Conservation (phyloP, 495 filamentous ascomycete species). For the Penicillium ucsense region DNA sequence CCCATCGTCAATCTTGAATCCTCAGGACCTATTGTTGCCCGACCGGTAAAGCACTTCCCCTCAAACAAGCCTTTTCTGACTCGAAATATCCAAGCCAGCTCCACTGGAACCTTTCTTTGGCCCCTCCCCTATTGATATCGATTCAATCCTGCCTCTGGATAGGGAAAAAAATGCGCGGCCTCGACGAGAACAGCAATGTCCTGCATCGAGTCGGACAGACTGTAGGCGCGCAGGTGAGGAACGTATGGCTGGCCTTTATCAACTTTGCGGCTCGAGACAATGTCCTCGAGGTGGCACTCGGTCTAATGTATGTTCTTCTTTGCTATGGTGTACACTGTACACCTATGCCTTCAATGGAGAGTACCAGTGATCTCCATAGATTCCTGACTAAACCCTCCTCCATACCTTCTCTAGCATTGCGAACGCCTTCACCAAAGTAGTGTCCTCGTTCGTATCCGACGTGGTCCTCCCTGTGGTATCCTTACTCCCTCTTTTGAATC, state of each 20-base stretch:
- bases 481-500: constrained; percentile 56
- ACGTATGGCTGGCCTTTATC: constrained; percentile 51
- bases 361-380: background rate
- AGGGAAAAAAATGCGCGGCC: constrained; percentile 18
- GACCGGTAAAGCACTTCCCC: too few species aligned
- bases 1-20: too few species aligned
- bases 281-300: constrained; percentile 65
- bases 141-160: too few species aligned
- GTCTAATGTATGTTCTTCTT: constrained; percentile 49
- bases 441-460: constrained; percentile 64
- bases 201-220: constrained; percentile 20
- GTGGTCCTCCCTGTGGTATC: constrained; percentile 60
- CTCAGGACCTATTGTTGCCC: too few species aligned
- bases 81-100: too few species aligned
- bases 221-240: constrained; percentile 25
- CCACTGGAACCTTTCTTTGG: too few species aligned
- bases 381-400: background rate
- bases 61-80: too few species aligned
- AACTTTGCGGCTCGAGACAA: constrained; percentile 68
- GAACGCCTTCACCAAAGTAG: constrained; percentile 61
- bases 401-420: constrained; percentile 42
- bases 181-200: constrained; percentile 20
- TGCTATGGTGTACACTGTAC: too few species aligned
- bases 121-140: too few species aligned
- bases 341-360: too few species aligned